Base-by-base conservation (phyloP, 2,329 filamentous ascomycete species). In the Trichoderma atroviride region DNA sequence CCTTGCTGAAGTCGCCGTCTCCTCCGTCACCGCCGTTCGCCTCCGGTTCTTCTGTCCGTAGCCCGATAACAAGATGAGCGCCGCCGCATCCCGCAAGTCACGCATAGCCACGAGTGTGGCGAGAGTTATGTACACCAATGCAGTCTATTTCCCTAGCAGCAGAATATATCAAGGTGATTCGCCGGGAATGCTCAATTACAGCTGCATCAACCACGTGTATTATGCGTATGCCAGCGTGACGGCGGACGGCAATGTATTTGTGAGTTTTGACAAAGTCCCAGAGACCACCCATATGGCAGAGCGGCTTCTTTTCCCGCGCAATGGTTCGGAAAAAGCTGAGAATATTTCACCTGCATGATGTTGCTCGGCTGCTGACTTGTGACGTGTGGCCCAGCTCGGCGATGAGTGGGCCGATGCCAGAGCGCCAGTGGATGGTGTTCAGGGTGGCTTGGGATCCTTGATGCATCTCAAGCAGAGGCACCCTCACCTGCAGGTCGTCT, bases 91-190 rank as follows among this genome's bases (percentile, higher is more conserved):
- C 55, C 82, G 81, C 75, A 84, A 79, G 77, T 79, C 82, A 72
- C 83, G 82, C 71, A 81, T 84, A 73, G 76, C 81, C 53, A 78
- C 80, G 47, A 84, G 83, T 78, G 77, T 81, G 69, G 74, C 78
- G 37, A 77, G 78, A 70, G 82, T 89, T 71, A 86, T 88, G 81
- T 86, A 84, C 76, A 87, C 87, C 75, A 96, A 96, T 79, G 92
- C 90, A 27, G 91, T 93, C 22, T 96, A 95, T 81, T 96, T 93
- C 78, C 91, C 92, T n/a, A 95, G 93, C 79, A 89, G 88, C 81
- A 85, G 89, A 70, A 87, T 93, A 73, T 93, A 94, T 80, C 85
- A 86, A 69, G 87, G 90, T 72, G 88, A 92, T 74, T 91, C 91
- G 19, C 92, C 92, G 0, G 91, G 88, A 1, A 88, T 88, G 68